Evolutionary conservation across 2,329 filamentous ascomycete genomes (phyloP).

Genomic region (Fonsecaea erecta): DNA sequence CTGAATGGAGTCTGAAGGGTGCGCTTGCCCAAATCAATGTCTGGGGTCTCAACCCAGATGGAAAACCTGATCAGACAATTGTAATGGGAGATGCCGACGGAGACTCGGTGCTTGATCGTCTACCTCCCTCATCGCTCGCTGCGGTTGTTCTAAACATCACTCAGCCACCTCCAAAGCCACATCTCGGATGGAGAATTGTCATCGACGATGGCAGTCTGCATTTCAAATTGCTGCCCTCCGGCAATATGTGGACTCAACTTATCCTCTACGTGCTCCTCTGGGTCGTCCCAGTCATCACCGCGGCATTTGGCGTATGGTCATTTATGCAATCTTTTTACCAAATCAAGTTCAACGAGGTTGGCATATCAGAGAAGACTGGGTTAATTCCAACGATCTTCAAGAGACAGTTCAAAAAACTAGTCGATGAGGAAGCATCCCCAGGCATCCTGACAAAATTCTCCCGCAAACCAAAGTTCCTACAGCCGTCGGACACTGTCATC

Average conservation of each 20-base stretch:
- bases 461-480: conserved; percentile 44
- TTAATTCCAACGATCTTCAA: conserved; percentile 46
- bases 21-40: conserved; percentile 66
- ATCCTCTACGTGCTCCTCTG: conserved; percentile 60
- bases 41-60: conserved; percentile 69
- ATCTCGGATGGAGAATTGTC: conserved; percentile 60
- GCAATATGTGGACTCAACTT: conserved; percentile 60
- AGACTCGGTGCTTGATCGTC: conserved; percentile 64
- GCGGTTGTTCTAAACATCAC: conserved; percentile 65
- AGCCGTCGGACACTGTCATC: conserved; percentile 57
- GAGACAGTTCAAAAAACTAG: conserved; percentile 43
- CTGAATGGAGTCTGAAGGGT: conserved; percentile 60
- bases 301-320: conserved; percentile 56
- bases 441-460: conserved; percentile 25
- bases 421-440: conserved; percentile 27
- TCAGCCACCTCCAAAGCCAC: conserved; percentile 57
- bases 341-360: conserved; percentile 66
- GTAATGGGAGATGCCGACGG: conserved; percentile 66
- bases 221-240: conserved; percentile 59
- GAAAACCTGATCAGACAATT: conserved; percentile 63
- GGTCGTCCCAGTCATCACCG: conserved; percentile 58
- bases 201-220: conserved; percentile 60
- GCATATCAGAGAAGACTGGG: conserved; percentile 56
- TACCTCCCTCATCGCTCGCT: conserved; percentile 63
- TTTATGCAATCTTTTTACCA: conserved; percentile 68